These are phyloP conservation scores for Aspergillus fumigatiaffinis DNA, from an alignment of 2,329 filamentous ascomycete genomes.

Conservation along the genomic window DNA sequence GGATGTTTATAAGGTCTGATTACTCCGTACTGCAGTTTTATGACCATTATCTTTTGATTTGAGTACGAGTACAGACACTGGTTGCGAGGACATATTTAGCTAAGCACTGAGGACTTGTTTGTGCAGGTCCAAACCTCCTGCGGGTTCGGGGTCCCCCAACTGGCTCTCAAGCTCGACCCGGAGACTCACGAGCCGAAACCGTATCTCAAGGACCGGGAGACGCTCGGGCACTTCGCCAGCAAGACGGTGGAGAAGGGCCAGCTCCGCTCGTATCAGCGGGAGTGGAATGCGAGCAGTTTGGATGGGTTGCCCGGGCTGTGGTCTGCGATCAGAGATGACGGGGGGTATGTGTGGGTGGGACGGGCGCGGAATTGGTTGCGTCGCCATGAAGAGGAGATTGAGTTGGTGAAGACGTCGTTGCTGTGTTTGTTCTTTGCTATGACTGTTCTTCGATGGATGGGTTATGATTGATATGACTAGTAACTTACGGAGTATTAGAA, in stretches of 20 bases:
- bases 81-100: no score
- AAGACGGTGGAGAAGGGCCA: constrained; percentile 49
- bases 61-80: neutral
- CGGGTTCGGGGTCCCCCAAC: constrained; percentile 60
- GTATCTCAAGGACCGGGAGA: constrained; percentile 52
- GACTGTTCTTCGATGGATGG: constrained; percentile 15
- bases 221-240: constrained; percentile 50
- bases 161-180: constrained; percentile 40
- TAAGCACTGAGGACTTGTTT: no score
- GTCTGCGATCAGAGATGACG: constrained; percentile 48
- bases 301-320: constrained; percentile 58
- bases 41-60: neutral
- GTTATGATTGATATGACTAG: no score
- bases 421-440: constrained; percentile 17
- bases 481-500: no score
- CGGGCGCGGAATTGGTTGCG: constrained; percentile 28
- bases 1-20: constrained; percentile 56
- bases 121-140: constrained; percentile 57
- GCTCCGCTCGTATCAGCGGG: constrained; percentile 53
- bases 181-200: constrained; percentile 18
- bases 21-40: neutral
- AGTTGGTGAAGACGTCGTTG: constrained; percentile 17
- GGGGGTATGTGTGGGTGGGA: constrained; percentile 46
- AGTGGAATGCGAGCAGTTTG: constrained; percentile 54
- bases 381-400: constrained; percentile 16